phyloP scores from a whole-genome alignment of 73 alveolate species.

The Tetrahymena elliotti region DNA sequence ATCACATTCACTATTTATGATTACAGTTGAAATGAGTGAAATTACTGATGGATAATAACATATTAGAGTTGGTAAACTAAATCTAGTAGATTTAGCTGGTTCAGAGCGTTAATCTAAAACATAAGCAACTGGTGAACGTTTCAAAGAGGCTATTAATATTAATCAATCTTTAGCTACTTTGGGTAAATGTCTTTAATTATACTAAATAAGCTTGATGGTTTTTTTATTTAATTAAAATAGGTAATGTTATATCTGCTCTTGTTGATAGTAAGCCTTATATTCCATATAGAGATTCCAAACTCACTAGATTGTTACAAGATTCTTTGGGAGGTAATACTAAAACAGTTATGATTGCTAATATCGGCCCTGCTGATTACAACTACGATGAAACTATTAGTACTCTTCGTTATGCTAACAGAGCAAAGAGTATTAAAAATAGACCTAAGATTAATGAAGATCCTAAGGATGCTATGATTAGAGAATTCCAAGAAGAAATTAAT shows the following conservation, averaged over 20 bases:
- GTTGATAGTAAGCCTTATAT: constrained; percentile 83
- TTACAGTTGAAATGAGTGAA: constrained; percentile 84
- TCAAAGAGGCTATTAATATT: constrained; percentile 89
- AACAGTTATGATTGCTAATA: constrained; percentile 97
- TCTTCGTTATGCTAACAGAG: constrained; percentile 95
- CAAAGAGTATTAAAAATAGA: constrained; percentile 91
- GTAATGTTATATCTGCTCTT: constrained; percentile 84
- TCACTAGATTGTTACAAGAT: constrained; percentile 89
- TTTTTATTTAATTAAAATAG: not conserved
- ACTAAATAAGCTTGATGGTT: no score
- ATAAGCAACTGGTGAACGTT: constrained; percentile 87
- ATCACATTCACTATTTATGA: constrained; percentile 88
- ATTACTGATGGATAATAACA: constrained; percentile 82
- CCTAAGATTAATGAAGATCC: constrained; percentile 98
- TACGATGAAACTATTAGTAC: constrained; percentile 96
- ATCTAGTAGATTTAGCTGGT: constrained; percentile 96
- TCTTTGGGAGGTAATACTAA: constrained; percentile 98
- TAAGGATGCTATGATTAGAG: constrained; percentile 96
- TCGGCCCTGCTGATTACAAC: constrained; percentile 98
- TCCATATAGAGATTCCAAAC: constrained; percentile 96
- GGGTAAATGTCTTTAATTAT: no score
- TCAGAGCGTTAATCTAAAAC: constrained; percentile 90
- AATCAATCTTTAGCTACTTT: constrained; percentile 82
- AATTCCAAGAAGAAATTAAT: constrained; percentile 90
- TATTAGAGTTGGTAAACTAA: constrained; percentile 88